Conservation (phyloP, 345 rosid genomes). For the Zanthoxylum bungeanum region DNA sequence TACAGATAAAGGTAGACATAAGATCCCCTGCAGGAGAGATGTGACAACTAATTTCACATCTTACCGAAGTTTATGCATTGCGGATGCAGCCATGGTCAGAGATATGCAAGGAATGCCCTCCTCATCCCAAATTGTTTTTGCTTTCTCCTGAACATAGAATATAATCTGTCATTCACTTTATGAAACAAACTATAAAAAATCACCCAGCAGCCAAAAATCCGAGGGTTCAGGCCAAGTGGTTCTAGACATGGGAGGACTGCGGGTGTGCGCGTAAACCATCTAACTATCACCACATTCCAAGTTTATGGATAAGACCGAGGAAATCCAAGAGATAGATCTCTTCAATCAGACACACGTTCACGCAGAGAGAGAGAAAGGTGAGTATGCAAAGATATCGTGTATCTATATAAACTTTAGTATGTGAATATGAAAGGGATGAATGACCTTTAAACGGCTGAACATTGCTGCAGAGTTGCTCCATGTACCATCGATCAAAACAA, state of each 20-base stretch:
- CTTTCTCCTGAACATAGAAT: constrained; percentile 52
- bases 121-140: constrained; percentile 67
- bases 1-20: not conserved
- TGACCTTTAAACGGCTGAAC: constrained; percentile 90
- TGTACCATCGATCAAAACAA: constrained; percentile 88
- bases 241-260: not conserved
- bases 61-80: constrained; percentile 96
- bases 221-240: not conserved
- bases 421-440: not conserved
- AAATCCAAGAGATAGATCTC: not conserved
- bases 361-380: not conserved
- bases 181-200: not conserved
- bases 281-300: not conserved
- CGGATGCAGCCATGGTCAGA: constrained; percentile 67
- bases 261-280: not conserved
- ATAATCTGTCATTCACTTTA: not conserved
- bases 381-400: not conserved
- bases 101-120: constrained; percentile 78
- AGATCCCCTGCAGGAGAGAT: not conserved
- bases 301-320: not conserved
- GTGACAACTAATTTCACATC: not conserved
- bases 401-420: not conserved
- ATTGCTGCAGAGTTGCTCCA: constrained; percentile 98
- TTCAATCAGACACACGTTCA: not conserved
- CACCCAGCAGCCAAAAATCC: not conserved